Percentiles rank a stretch among this genome's conserved stretches.
These are phyloP conservation scores for Amanita rubescens DNA, from an alignment of 768 basidiomycete genomes.

Conservation along the genomic window DNA sequence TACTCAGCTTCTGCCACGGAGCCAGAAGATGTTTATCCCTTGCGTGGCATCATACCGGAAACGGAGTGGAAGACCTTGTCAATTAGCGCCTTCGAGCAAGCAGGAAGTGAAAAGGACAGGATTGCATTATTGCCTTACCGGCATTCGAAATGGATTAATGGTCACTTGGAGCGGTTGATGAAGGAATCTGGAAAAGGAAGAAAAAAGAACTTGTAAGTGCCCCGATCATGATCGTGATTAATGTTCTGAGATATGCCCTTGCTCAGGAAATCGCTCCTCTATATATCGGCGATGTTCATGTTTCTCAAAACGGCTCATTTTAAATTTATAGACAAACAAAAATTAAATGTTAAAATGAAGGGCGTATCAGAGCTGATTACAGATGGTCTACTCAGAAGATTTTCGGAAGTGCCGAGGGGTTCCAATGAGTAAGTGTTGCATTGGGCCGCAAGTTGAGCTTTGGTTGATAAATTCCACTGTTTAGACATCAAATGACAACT, in stretches of 20 bases:
- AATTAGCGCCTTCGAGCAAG: slow-evolving; percentile 45
- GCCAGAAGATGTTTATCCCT: slow-evolving; percentile 66
- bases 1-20: slow-evolving; percentile 60
- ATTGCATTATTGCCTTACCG: slow-evolving; percentile 51
- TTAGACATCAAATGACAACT: slow-evolving; percentile 42
- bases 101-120: slow-evolving; percentile 40
- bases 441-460: background rate
- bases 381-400: slow-evolving; percentile 70
- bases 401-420: slow-evolving; percentile 69
- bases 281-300: slow-evolving; percentile 75
- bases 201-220: slow-evolving; percentile 53
- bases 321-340: slow-evolving; percentile 39
- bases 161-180: slow-evolving; percentile 43
- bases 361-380: slow-evolving; percentile 56
- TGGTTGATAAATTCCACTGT: background rate
- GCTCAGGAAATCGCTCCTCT: slow-evolving; percentile 67
- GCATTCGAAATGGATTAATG: slow-evolving; percentile 63
- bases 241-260: background rate
- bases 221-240: background rate
- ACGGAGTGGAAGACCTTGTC: slow-evolving; percentile 73
- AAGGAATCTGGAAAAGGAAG: slow-evolving; percentile 45
- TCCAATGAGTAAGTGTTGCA: slow-evolving; percentile 47
- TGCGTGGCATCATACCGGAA: slow-evolving; percentile 73
- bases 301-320: slow-evolving; percentile 44
- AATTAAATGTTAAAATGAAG: slow-evolving; percentile 48